Conservation (phyloP, 495 filamentous ascomycete species). For the Aspergillus leporis region DNA sequence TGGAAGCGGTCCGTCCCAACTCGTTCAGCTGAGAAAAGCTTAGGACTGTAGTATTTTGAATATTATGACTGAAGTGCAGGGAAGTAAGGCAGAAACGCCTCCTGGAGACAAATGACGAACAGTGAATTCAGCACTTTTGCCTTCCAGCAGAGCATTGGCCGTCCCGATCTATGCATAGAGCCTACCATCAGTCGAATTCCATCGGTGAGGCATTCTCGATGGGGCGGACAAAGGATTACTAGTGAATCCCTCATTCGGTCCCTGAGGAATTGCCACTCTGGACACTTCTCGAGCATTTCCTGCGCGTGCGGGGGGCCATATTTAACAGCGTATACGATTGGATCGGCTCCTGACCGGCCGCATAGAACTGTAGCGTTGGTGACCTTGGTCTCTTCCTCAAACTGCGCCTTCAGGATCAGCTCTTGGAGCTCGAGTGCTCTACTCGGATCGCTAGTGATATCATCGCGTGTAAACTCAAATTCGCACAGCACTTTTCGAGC, state of each 20-base stretch:
- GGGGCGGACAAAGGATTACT: slow-evolving; percentile 4
- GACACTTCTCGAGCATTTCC: not conserved
- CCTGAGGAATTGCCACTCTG: not conserved
- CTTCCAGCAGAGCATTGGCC: no score
- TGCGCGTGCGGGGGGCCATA: slow-evolving; percentile 1
- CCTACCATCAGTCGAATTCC: slow-evolving; percentile 1
- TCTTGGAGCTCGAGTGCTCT: slow-evolving; percentile 6
- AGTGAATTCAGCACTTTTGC: no score
- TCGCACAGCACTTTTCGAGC: not conserved
- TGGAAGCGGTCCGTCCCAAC: not conserved
- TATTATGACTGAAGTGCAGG: not conserved
- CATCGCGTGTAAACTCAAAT: slow-evolving; percentile 3
- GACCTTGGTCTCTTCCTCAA: not conserved
- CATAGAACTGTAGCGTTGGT: not conserved
- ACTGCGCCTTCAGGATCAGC: slow-evolving; percentile 4
- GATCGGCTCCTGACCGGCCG: slow-evolving; percentile 5
- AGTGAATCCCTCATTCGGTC: slow-evolving; percentile 2
- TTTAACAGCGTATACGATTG: slow-evolving; percentile 6
- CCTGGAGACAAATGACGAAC: no score
- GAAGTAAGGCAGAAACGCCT: not conserved
- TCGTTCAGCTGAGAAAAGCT: not conserved
- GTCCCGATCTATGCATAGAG: not conserved
- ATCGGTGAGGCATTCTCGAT: slow-evolving; percentile 1
- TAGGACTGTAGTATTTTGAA: not conserved
- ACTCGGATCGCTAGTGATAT: not conserved